Base-by-base conservation (phyloP, 768 basidiomycete genomes). In the Asterophora parasitica region DNA sequence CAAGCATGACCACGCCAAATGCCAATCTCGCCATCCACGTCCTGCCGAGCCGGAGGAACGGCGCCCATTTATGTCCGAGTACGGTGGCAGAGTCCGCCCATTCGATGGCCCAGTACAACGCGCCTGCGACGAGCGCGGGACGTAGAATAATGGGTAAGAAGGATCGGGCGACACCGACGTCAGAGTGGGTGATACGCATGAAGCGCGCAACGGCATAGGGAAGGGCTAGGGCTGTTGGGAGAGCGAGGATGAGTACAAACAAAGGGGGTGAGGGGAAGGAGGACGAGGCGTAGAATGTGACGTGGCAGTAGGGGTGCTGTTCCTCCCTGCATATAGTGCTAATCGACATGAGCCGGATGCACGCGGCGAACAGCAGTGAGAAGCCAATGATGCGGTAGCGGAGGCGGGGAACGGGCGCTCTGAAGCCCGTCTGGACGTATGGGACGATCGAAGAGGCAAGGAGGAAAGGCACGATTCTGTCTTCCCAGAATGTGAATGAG, bases 401-500 rank as follows among this genome's bases (percentile, higher is more conserved):
- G 32, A 97, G 78, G 32, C 80, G 77, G 4, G 70, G 56, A 6
- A 79, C 83, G 1, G 89, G 85, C 0, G 88, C 85, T 0, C 77
- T 67, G 46, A 91, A 67, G 0, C 88, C 85, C 40, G 71, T 72
- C 27, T 86, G 59, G 51, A 87, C 67, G 49, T 68, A 71, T 0
- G 83, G 82, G 9, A 81, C 65, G 31, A 92, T 67, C 27, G 80
- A 86, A 31, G 78, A 78, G 36, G 83, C 61, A 50, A 84, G 69
- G 45, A 98, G 75, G 75, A 83, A 94, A 7, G 82, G 78, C 9
- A 87, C 73, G 46, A 90, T 72, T 27, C 78, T 78, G 62, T 97
- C 94, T 76, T 99, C 96, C 92, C 93, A 97, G 64, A 98, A 79
- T n/a, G 89, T 91, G 72, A 91, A 95, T 0, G 93, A 96, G 70